Conservation (phyloP, 2,329 filamentous ascomycete genomes). For the Aschersonia sp. region DNA sequence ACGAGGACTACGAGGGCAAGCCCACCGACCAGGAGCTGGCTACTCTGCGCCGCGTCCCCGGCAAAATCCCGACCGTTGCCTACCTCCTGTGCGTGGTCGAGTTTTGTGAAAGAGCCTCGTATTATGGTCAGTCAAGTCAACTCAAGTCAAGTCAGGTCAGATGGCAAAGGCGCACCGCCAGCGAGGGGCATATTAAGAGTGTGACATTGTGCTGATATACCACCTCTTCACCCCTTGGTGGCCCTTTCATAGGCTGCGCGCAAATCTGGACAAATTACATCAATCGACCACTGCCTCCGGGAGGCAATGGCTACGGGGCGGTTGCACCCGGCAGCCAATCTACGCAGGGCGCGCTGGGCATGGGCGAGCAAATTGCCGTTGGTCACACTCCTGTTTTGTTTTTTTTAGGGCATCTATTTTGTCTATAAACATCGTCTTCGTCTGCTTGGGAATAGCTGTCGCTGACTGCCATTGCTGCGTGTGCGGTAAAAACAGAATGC, state of each 20-base stretch:
- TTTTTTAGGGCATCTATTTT: neutral
- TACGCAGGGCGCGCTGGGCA: constrained; percentile 42
- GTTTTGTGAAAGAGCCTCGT: constrained; percentile 45
- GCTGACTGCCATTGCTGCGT: neutral
- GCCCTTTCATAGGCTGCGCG: constrained; percentile 6
- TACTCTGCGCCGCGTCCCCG: constrained; percentile 37
- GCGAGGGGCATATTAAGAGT: neutral
- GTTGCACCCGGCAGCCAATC: constrained; percentile 22
- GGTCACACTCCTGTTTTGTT: neutral
- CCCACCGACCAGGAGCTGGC: constrained; percentile 39
- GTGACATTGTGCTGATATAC: too few species aligned
- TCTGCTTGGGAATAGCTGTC: neutral
- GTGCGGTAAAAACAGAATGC: constrained; percentile 10
- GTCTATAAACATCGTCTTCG: neutral
- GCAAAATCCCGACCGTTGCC: constrained; percentile 32
- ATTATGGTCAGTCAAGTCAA: constrained; percentile 30
- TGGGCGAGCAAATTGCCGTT: constrained; percentile 24
- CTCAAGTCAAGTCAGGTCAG: neutral
- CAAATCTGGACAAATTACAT: constrained; percentile 38
- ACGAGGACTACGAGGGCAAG: constrained; percentile 19
- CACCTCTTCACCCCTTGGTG: neutral
- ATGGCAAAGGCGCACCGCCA: neutral
- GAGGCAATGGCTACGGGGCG: constrained; percentile 30
- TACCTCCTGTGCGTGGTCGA: constrained; percentile 45
- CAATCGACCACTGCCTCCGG: constrained; percentile 40